A percentile compares a stretch with the other conserved stretches of the same genome.
These are phyloP conservation scores for Saturnispora serradocipensis DNA, from an alignment of 805 yeast species.

Conservation along the genomic window DNA sequence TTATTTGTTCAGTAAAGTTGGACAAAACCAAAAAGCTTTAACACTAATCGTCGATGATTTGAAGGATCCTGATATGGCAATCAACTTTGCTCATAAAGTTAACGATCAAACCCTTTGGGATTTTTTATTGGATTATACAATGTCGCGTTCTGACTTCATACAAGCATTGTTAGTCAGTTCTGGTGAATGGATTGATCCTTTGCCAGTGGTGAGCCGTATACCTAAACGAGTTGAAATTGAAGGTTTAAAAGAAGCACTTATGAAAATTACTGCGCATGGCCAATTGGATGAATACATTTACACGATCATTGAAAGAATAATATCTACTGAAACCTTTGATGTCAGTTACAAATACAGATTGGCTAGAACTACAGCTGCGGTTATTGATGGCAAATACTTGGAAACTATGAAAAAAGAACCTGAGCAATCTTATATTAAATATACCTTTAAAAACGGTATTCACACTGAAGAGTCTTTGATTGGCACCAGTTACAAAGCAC, in stretches of 20 bases:
- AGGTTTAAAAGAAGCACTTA: slow-evolving; percentile 54
- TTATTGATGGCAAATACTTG: slow-evolving; percentile 19
- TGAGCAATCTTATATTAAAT: slow-evolving; percentile 6
- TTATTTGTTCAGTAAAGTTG: slow-evolving; percentile 71
- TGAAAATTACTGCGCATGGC: slow-evolving; percentile 54
- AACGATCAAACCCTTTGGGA: slow-evolving; percentile 78
- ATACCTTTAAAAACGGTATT: slow-evolving; percentile 6
- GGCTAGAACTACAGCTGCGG: slow-evolving; percentile 27
- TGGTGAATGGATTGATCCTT: slow-evolving; percentile 57
- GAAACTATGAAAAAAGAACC: slow-evolving; percentile 3
- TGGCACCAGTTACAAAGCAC: slow-evolving; percentile 26
- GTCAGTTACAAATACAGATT: slow-evolving; percentile 26
- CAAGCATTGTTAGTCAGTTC: slow-evolving; percentile 62
- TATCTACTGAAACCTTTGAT: slow-evolving; percentile 41
- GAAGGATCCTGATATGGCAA: slow-evolving; percentile 72
- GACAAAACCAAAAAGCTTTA: slow-evolving; percentile 70
- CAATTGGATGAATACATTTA: slow-evolving; percentile 46
- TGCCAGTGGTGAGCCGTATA: slow-evolving; percentile 57
- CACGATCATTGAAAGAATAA: slow-evolving; percentile 44
- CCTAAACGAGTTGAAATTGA: slow-evolving; percentile 53
- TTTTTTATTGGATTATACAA: slow-evolving; percentile 59
- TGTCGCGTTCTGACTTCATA: slow-evolving; percentile 67
- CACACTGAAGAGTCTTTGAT: slow-evolving; percentile 26
- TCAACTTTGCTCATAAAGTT: slow-evolving; percentile 60
- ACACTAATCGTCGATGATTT: slow-evolving; percentile 66